Base-by-base conservation (phyloP, 1,139 yeast species). In the Sugiyamaella pinicola region DNA sequence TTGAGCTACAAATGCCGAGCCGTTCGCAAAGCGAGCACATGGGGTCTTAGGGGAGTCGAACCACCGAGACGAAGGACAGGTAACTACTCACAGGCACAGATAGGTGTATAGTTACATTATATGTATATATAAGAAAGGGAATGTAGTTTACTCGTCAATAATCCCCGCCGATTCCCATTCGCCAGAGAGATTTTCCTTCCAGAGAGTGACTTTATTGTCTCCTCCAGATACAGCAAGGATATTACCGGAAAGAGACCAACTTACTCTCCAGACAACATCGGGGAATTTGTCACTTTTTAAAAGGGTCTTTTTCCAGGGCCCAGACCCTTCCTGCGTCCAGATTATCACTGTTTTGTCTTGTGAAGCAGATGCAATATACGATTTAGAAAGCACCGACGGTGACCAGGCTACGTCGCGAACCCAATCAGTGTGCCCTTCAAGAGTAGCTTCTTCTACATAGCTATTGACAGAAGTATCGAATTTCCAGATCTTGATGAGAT, bases 401-500 rank as follows among this genome's bases (percentile, higher is more conserved):
- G 96, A 89, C 99, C 99, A 93, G 6, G 96, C 91, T 55, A 93
- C 97, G 70, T 93, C 99, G 69, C 99, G 83, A 34, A 93, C 97
- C 99, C 99, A 95, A 72, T 93, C 99, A 18, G 88, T 77, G 70
- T 95, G 99, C 40, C 97, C 99, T 61, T 84, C 85, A 54, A 93
- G 79, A 43, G 81, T 79, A 40, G 85, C 84, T 69, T 93, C 97
- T 64, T 84, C 80, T 26, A 78, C 77, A 67, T 87, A 90, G 24
- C 81, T 79, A 62, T 79, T 78, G 35, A 74, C 70, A 10, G 77
- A 74, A 4, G 82, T 65, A 60, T 85, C 87, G 64, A 73, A 83
- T 64, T 78, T 81, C 99, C 99, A 95, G 62, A 95, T 83, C 70
- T 89, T 90, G 57, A 91, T 95, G 61, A 88, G 77, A 66, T 93